phyloP scores from a whole-genome alignment of 2,329 filamentous ascomycete species.

The Colletotrichum horii region DNA sequence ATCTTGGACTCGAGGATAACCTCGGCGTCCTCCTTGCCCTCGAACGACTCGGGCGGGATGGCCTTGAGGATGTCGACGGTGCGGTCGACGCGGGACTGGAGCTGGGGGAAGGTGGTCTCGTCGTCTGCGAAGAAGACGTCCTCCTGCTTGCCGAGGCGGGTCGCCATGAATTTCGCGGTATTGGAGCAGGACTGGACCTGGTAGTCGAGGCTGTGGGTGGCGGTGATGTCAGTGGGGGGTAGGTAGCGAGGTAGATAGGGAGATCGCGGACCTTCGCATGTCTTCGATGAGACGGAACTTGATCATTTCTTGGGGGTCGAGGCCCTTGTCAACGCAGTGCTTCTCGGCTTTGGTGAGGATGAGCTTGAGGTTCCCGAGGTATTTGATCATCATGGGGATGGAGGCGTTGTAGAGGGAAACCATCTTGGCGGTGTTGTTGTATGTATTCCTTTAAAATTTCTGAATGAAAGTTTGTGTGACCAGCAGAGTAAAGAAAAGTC shows the following conservation, averaged over 20 bases:
- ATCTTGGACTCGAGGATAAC: slow-evolving; percentile 28
- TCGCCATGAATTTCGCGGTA: slow-evolving; percentile 24
- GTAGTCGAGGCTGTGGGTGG: slow-evolving; percentile 18
- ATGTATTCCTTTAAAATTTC: accelerated
- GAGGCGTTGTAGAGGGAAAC: slow-evolving; percentile 15
- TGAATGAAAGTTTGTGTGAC: not conserved
- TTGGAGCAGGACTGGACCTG: slow-evolving; percentile 26
- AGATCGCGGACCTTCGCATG: slow-evolving; percentile 22
- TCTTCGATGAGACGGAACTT: slow-evolving; percentile 23
- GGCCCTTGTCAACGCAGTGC: slow-evolving; percentile 1
- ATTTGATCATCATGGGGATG: slow-evolving; percentile 32
- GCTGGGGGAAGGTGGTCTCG: slow-evolving; percentile 18
- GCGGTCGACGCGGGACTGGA: slow-evolving; percentile 10
- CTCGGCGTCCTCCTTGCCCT: slow-evolving; percentile 25
- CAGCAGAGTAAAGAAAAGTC: not conserved
- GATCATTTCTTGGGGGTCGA: slow-evolving; percentile 24
- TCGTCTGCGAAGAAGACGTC: slow-evolving; percentile 21
- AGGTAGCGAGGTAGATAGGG: not conserved
- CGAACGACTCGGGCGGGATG: slow-evolving; percentile 24
- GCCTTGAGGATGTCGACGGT: slow-evolving; percentile 34
- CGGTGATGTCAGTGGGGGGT: not conserved
- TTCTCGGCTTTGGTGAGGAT: slow-evolving; percentile 24
- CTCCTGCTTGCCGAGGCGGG: slow-evolving; percentile 14
- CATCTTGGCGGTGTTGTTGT: not conserved
- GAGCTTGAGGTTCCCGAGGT: slow-evolving; percentile 27